phyloP scores from a whole-genome alignment of 140 eudicot species.

The Oenanthe javanica region DNA sequence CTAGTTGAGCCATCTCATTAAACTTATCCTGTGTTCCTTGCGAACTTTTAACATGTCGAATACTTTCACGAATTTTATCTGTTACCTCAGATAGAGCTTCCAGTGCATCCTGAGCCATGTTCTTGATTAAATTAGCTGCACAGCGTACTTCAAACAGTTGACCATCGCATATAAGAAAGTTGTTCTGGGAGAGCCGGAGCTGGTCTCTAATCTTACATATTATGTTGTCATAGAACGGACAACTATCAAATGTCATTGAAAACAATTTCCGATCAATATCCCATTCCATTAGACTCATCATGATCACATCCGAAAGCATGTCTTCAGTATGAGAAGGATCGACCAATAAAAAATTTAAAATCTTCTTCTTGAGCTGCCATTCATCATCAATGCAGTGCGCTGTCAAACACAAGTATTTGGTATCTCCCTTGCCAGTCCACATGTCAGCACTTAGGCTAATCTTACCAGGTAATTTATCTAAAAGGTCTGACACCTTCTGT shows the following conservation, averaged over 20 bases:
- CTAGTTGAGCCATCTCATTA: slow-evolving; percentile 62
- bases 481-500: slow-evolving; percentile 57
- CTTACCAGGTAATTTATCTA: slow-evolving; percentile 72
- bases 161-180: slow-evolving; percentile 60
- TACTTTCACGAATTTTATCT: slow-evolving; percentile 64
- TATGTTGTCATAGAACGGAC: slow-evolving; percentile 40
- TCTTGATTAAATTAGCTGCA: slow-evolving; percentile 60
- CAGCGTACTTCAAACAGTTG: slow-evolving; percentile 82
- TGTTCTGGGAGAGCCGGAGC: slow-evolving; percentile 58
- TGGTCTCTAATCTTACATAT: slow-evolving; percentile 58
- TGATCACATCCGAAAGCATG: slow-evolving; percentile 51
- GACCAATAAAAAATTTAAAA: slow-evolving; percentile 49
- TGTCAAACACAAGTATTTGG: slow-evolving; percentile 53
- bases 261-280: slow-evolving; percentile 78
- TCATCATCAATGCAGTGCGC: slow-evolving; percentile 75
- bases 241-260: slow-evolving; percentile 65
- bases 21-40: slow-evolving; percentile 60
- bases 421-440: slow-evolving; percentile 53
- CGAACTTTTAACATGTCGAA: slow-evolving; percentile 56
- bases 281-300: slow-evolving; percentile 77
- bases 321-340: slow-evolving; percentile 70
- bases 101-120: slow-evolving; percentile 61
- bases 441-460: slow-evolving; percentile 67
- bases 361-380: slow-evolving; percentile 68
- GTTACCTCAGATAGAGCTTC: slow-evolving; percentile 42